These are phyloP conservation scores for Dryas integrifolia DNA, from an alignment of 331 rosid genomes.

Conservation along the genomic window DNA sequence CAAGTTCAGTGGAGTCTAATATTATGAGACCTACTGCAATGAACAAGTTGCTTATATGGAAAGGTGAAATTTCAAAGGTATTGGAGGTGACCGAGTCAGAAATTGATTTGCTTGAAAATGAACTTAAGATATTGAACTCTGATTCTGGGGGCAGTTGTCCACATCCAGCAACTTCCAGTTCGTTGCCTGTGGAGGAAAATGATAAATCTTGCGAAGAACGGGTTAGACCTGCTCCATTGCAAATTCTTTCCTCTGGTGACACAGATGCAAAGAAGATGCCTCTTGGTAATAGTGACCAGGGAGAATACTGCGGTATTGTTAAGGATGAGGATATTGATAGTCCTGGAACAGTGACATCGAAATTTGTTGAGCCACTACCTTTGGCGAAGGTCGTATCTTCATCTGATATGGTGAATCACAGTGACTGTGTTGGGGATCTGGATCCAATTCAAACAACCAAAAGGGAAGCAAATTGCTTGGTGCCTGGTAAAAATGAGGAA, in stretches of 20 bases:
- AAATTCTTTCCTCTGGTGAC: constrained; percentile 45
- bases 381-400: constrained; percentile 40
- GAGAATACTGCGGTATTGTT: constrained; percentile 30
- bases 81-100: constrained; percentile 87
- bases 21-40: constrained; percentile 53
- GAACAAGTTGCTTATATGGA: constrained; percentile 71
- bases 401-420: constrained; percentile 24
- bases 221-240: constrained; percentile 46
- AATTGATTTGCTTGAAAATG: constrained; percentile 84
- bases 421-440: constrained; percentile 31
- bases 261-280: constrained; percentile 41
- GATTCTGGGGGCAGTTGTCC: constrained; percentile 35
- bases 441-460: constrained; percentile 31
- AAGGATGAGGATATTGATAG: constrained; percentile 79
- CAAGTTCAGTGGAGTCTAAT: constrained; percentile 48
- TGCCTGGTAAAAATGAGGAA: constrained; percentile 38
- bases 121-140: constrained; percentile 61
- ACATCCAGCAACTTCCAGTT: constrained; percentile 48
- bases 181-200: constrained; percentile 34
- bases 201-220: constrained; percentile 39
- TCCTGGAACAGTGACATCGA: constrained; percentile 88
- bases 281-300: constrained; percentile 36
- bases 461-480: constrained; percentile 25
- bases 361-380: constrained; percentile 61
- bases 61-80: constrained; percentile 80